Percentiles rank a stretch among this genome's conserved stretches.
These are phyloP conservation scores for Heritiera fomes DNA, from an alignment of 345 rosid genomes.

Conservation along the genomic window DNA sequence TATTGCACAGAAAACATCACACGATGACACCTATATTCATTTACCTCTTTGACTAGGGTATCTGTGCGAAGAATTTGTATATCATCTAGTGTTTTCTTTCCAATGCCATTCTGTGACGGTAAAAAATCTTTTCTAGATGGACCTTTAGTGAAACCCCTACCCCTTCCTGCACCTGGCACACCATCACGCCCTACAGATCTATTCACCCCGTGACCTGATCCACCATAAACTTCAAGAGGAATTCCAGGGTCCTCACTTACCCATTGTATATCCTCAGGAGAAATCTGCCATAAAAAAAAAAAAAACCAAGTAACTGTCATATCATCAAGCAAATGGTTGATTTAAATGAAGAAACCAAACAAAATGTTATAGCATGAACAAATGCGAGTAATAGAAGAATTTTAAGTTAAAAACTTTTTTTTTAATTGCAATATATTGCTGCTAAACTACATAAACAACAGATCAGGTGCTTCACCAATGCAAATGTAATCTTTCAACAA, in stretches of 20 bases:
- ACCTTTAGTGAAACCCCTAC: constrained; percentile 54
- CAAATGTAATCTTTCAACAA: neutral
- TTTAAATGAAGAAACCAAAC: neutral
- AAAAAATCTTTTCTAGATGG: constrained; percentile 69
- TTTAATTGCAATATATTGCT: neutral
- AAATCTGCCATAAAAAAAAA: constrained; percentile 50
- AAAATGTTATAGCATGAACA: neutral
- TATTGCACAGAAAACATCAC: neutral
- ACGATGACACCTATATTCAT: neutral
- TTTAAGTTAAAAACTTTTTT: neutral
- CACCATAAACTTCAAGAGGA: constrained; percentile 50
- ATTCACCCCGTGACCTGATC: constrained; percentile 47
- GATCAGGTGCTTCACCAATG: neutral
- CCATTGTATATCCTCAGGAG: constrained; percentile 86
- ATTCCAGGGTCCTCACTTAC: constrained; percentile 57
- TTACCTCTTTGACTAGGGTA: constrained; percentile 69
- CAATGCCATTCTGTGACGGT: constrained; percentile 71
- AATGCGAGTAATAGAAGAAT: neutral
- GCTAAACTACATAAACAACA: neutral
- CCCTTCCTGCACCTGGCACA: constrained; percentile 55
- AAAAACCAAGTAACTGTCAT: neutral
- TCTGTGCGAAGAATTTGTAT: constrained; percentile 76
- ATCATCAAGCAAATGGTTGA: neutral
- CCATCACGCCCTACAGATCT: constrained; percentile 51
- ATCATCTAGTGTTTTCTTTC: constrained; percentile 57